Conservation (phyloP, 2,329 filamentous ascomycete genomes). For the Colletotrichum endophyticum region DNA sequence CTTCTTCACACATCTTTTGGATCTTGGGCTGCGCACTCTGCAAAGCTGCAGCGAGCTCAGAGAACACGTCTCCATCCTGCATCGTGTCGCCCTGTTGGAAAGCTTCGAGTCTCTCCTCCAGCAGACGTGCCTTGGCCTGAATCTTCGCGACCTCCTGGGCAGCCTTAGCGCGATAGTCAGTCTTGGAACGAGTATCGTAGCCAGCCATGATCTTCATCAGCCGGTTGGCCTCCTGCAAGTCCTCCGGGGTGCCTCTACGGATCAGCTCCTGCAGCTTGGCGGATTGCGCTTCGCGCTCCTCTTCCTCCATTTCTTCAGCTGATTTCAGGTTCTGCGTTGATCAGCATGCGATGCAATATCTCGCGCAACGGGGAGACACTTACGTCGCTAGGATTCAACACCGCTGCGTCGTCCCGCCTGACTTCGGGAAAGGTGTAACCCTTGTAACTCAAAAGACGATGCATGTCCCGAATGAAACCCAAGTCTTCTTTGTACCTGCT, state of each 20-base stretch:
- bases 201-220: constrained; percentile 99
- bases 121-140: constrained; percentile 89
- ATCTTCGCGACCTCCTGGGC: constrained; percentile 94
- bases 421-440: constrained; percentile 96
- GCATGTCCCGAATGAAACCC: constrained; percentile 97
- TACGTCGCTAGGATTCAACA: constrained; percentile 96
- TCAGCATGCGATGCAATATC: not conserved
- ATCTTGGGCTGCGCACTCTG: constrained; percentile 98
- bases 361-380: constrained; percentile 33
- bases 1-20: constrained; percentile 99
- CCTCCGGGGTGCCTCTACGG: constrained; percentile 86
- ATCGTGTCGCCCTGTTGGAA: constrained; percentile 84
- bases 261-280: constrained; percentile 99
- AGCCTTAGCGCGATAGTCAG: constrained; percentile 96
- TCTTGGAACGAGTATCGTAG: constrained; percentile 93
- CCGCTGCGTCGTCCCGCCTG: constrained; percentile 90
- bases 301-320: constrained; percentile 97
- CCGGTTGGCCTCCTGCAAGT: constrained; percentile 94
- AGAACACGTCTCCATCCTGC: constrained; percentile 68
- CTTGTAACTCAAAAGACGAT: constrained; percentile 93
- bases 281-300: constrained; percentile 91
- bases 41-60: constrained; percentile 87
- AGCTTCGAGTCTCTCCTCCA: constrained; percentile 91
- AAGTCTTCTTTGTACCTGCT: constrained; percentile 97
- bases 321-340: constrained; percentile 82